phyloP scores from a whole-genome alignment of 2,329 filamentous ascomycete species.

The Calonectria multiphialidica region DNA sequence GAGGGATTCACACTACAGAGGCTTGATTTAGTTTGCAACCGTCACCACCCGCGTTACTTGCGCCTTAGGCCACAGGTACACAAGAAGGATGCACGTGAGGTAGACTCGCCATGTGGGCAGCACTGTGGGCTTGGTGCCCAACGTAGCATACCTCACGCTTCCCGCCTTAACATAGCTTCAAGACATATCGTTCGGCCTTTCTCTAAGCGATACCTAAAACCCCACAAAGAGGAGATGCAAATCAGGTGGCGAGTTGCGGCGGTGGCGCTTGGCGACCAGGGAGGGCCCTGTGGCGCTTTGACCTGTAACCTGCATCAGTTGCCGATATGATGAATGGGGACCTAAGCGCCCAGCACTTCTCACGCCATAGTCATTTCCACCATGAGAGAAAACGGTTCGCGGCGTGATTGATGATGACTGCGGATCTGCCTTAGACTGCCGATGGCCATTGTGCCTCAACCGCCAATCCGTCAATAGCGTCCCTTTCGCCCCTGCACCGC shows the following conservation, averaged over 20 bases:
- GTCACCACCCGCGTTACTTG: too few relatives aligned
- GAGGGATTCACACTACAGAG: too few relatives aligned
- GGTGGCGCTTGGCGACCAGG: slow-evolving; percentile 46
- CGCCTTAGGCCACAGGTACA: too few relatives aligned
- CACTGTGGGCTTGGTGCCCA: too few relatives aligned
- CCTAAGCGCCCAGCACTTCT: not conserved
- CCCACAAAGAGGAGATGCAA: slow-evolving; percentile 36
- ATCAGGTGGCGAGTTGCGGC: slow-evolving; percentile 38
- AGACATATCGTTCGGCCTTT: not conserved
- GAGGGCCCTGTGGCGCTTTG: not conserved
- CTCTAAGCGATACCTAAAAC: slow-evolving; percentile 16
- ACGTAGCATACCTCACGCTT: not conserved
- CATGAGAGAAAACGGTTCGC: not conserved
- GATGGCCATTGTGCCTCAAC: not conserved
- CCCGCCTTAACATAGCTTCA: not conserved
- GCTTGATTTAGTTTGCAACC: too few relatives aligned
- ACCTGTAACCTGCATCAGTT: not conserved
- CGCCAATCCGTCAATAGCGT: not conserved
- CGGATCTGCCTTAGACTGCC: not conserved
- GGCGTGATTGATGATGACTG: not conserved
- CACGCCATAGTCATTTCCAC: not conserved
- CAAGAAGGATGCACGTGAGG: too few relatives aligned
- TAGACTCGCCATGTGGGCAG: too few relatives aligned
- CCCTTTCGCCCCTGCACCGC: not conserved
- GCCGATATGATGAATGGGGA: slow-evolving; percentile 41